Conservation (phyloP, 2,329 filamentous ascomycete genomes). For the Neurospora crassa region DNA sequence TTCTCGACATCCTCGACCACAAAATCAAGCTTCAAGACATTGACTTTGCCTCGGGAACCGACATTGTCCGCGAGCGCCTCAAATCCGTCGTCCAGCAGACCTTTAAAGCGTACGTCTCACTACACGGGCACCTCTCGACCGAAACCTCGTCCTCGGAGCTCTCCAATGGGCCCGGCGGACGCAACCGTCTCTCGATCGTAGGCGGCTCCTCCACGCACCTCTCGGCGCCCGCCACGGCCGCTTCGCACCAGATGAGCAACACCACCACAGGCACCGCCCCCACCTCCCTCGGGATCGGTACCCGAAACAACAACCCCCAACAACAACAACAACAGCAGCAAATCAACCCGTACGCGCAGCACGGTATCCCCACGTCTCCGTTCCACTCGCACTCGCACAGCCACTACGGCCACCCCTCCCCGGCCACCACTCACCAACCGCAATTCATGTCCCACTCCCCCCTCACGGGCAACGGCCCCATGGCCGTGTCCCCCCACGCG, state of each 20-base stretch:
- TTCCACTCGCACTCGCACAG: background rate
- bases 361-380: background rate
- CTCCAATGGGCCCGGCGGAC: background rate
- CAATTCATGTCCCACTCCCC: background rate
- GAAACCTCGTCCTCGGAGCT: conserved; percentile 16
- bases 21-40: conserved; percentile 18
- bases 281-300: conserved; percentile 1
- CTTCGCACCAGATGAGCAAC: background rate
- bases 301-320: background rate
- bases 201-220: conserved; percentile 1
- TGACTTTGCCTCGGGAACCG: conserved; percentile 6
- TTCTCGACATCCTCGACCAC: conserved; percentile 18
- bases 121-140: conserved; percentile 11
- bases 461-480: background rate
- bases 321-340: background rate
- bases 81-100: conserved; percentile 16
- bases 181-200: background rate
- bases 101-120: conserved; percentile 15
- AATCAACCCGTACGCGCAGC: background rate
- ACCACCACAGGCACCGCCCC: conserved; percentile 2
- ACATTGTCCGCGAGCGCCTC: conserved; percentile 12
- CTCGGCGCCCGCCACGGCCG: background rate
- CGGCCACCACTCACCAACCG: background rate
- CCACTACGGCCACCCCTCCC: background rate
- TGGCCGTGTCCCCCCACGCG: too few species aligned